Base-by-base conservation (phyloP, 1,284 basidiomycete genomes). In the Rhodotorula sp. region DNA sequence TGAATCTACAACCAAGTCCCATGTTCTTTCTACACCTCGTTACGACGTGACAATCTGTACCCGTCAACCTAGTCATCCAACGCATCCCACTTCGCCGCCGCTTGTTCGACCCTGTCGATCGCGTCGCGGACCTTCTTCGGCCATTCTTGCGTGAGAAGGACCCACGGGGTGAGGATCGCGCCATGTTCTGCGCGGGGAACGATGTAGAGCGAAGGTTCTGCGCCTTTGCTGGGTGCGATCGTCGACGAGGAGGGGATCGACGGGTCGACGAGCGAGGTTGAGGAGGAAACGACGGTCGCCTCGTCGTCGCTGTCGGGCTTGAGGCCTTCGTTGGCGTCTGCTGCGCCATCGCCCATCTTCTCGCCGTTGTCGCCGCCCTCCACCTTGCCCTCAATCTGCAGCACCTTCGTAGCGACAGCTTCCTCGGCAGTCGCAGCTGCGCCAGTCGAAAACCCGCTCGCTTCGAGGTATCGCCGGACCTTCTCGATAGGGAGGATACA, bases 401-500 rank as follows among this genome's bases (percentile, higher is more conserved):
- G 39, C 39, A 44, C 39, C 39, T 44, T 15, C 39, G 11, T 13
- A 17, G 19, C 9, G 7, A 17, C 39, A 17, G 13, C 19, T 17
- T 10, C 39, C 3, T 44, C 13, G 13, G 7, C 11, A 13, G 39
- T 15, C 7, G 39, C 11, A 15, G 29, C 2, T 11, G 34, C 22
- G 24, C 49, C 54, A 27, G 52, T 56, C 30, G 64, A 60, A 47
- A 70, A 69, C 13, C 67, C 71, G 15, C 34, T 44, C 7, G 57
- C 44, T 20, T 46, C 27, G 54, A 74, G 64, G 30, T 72, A 72
- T 1, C 34, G 20, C 10, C 11, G 19, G 34, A 68, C 53, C 48
- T 70, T 72, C 29, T 49, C 47, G 30, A 72, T 34, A 5, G 68
- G 65, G 13, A 70, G 52, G 59, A 74, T 72, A 62, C 73, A 74